Evolutionary conservation across 805 yeast species (phyloP).

Genomic region (Yarrowia deformans): DNA sequence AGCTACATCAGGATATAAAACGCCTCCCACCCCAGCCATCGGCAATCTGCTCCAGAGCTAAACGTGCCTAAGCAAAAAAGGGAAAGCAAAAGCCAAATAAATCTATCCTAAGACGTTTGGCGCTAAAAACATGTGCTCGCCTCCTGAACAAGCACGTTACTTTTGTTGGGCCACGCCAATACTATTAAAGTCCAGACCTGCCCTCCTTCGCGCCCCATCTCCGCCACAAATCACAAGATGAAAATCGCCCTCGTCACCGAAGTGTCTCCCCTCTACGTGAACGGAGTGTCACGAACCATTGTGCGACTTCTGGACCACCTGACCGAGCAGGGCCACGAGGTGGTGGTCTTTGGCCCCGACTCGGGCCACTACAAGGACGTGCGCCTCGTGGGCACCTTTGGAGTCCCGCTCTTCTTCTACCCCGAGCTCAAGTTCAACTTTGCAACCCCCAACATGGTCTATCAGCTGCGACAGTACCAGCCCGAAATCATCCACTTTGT

Average conservation of each 20-base stretch:
- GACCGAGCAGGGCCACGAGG: conserved; percentile 40
- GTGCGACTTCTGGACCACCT: conserved; percentile 42
- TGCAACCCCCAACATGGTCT: conserved; percentile 35
- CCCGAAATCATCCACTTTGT: conserved; percentile 43
- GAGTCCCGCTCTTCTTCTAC: conserved; percentile 42
- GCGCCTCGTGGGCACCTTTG: conserved; percentile 41
- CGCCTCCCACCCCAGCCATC: not conserved
- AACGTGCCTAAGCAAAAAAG: conserved; percentile 18
- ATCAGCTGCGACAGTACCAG: conserved; percentile 35
- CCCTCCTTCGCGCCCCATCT: conserved; percentile 29
- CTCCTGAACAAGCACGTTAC: conserved; percentile 39
- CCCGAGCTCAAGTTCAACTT: conserved; percentile 44
- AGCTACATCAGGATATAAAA: not conserved
- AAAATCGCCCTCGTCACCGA: conserved; percentile 42
- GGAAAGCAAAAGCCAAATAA: not conserved
- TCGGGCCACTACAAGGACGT: conserved; percentile 39
- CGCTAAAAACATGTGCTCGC: conserved; percentile 39
- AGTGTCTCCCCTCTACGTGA: conserved; percentile 42
- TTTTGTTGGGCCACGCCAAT: conserved; percentile 27
- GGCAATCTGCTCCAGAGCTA: not conserved
- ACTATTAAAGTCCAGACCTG: conserved; percentile 32
- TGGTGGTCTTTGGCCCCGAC: conserved; percentile 43
- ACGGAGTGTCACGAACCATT: conserved; percentile 43
- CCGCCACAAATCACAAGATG: conserved; percentile 23
- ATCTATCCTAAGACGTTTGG: conserved; percentile 37